Conservation (phyloP, 2,329 filamentous ascomycete species). For the Pseudohalonectria lignicola region DNA sequence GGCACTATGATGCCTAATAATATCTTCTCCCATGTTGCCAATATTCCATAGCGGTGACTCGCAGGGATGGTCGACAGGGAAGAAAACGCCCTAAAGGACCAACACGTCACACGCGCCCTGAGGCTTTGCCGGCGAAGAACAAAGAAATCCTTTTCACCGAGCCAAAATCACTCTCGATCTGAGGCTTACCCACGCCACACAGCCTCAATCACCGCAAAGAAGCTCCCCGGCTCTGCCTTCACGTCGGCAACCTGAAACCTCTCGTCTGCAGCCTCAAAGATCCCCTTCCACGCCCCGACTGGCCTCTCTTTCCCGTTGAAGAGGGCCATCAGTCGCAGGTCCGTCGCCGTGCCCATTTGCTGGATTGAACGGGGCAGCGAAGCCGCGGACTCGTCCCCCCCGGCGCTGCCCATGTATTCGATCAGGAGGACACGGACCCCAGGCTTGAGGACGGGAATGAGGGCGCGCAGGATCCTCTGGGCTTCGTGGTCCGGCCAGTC, state of each 20-base stretch:
- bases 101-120: no score
- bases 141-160: no score
- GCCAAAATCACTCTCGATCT: no score
- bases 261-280: constrained; percentile 8
- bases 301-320: constrained; percentile 10
- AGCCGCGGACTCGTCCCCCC: not conserved
- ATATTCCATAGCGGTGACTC: no score
- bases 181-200: constrained; percentile 1
- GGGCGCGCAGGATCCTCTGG: constrained; percentile 20
- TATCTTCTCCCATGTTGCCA: no score
- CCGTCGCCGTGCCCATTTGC: constrained; percentile 3
- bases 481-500: constrained; percentile 38
- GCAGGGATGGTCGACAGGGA: no score
- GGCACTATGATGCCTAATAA: no score
- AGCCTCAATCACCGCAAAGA: constrained; percentile 4
- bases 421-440: constrained; percentile 26
- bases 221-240: not conserved
- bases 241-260: not conserved
- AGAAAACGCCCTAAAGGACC: no score
- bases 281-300: constrained; percentile 9
- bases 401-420: constrained; percentile 11
- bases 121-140: no score
- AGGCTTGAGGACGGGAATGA: constrained; percentile 31
- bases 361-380: not conserved
- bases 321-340: constrained; percentile 7